A percentile compares a stretch with the other conserved stretches of the same genome.
Conservation (phyloP, 768 basidiomycete species). For the Tricholoma sp. region DNA sequence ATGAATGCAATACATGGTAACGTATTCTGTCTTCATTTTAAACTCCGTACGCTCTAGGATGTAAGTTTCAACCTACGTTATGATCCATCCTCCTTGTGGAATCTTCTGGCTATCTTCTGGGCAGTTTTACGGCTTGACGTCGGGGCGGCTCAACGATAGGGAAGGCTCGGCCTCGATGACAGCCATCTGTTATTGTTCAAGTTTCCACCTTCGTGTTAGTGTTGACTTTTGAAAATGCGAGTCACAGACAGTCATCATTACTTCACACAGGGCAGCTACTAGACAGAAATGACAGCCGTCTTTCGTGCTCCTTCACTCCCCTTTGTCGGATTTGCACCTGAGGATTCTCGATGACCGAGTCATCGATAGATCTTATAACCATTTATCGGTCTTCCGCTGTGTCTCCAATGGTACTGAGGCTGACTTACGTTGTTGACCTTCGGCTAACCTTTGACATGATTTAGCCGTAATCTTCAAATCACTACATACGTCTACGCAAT, state of each 20-base stretch:
- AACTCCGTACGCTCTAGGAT: neutral
- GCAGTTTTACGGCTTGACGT: neutral
- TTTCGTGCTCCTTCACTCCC: neutral
- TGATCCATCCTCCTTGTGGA: neutral
- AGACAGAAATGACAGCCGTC: neutral
- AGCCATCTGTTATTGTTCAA: neutral
- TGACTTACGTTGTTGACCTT: neutral
- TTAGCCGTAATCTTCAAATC: neutral
- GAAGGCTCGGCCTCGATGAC: neutral
- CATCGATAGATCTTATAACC: neutral
- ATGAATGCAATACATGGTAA: neutral
- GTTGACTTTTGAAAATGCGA: neutral
- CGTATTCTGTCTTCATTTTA: neutral
- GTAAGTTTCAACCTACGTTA: neutral
- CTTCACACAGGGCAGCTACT: neutral
- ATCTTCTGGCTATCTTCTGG: neutral
- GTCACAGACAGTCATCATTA: neutral
- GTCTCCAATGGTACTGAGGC: neutral
- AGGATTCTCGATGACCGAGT: neutral
- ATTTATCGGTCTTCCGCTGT: neutral
- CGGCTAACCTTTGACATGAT: neutral
- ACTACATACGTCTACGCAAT: neutral
- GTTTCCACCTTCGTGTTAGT: neutral
- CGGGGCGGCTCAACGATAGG: neutral
- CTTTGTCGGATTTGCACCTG: neutral